A percentile compares a stretch with the other conserved stretches of the same genome.
Evolutionary conservation across 2,329 filamentous ascomycete species (phyloP).

Genomic region (Penicillium sp.): DNA sequence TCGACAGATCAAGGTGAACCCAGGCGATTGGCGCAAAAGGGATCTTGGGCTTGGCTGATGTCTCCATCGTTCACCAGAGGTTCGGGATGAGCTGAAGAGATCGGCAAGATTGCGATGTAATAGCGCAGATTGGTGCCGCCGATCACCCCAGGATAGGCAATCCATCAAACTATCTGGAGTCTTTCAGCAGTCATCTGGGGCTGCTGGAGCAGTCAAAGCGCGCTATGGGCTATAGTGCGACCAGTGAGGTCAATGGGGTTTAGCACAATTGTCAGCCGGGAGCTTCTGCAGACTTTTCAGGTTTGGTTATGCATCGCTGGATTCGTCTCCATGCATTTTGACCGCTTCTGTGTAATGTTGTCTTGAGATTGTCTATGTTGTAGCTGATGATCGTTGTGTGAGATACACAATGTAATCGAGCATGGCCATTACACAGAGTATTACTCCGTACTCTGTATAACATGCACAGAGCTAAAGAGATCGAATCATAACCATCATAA

Average conservation of each 20-base stretch:
- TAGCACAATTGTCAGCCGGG: constrained; percentile 22
- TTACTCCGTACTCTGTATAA: not conserved
- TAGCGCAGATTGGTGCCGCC: constrained; percentile 25
- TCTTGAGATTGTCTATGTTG: too few relatives aligned
- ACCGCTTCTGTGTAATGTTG: constrained; percentile 7
- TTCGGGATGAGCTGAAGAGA: constrained; percentile 21
- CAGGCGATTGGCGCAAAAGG: constrained; percentile 12
- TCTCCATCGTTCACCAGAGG: constrained; percentile 24
- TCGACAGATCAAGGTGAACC: constrained; percentile 21
- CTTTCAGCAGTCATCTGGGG: constrained; percentile 18
- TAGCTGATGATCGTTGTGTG: not conserved
- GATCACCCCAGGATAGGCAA: constrained; percentile 20
- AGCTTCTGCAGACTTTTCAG: constrained; percentile 12
- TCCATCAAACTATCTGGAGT: constrained; percentile 11
- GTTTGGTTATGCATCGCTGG: not conserved
- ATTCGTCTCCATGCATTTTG: constrained; percentile 8
- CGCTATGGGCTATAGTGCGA: constrained; percentile 25
- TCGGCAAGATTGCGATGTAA: constrained; percentile 28
- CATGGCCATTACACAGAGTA: not conserved
- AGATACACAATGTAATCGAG: not conserved
- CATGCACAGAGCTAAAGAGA: not conserved
- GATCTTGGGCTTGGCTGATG: constrained; percentile 9
- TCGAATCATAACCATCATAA: not conserved
- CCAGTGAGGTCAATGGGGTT: constrained; percentile 22
- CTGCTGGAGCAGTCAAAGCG: constrained; percentile 7